A percentile compares a stretch with the other conserved stretches of the same genome.
phyloP scores from a whole-genome alignment of 208 protist species.

The Acanthamoeba lugdunensis region DNA sequence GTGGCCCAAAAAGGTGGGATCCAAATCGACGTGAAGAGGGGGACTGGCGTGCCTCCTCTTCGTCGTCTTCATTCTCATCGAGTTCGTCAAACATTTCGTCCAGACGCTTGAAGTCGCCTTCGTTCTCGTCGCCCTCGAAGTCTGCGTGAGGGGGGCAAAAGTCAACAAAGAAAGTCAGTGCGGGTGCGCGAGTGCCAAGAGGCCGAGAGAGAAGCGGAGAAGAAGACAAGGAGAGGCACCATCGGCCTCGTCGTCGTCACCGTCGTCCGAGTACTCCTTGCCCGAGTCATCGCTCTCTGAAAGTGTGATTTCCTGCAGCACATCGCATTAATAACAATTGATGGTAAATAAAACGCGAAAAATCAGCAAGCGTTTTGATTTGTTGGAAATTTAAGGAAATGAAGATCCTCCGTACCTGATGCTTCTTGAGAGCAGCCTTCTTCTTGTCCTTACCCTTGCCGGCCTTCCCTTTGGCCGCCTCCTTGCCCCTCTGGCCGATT shows the following conservation, averaged over 20 bases:
- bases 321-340: not conserved
- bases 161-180: not conserved
- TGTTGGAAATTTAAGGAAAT: not conserved
- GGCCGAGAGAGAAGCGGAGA: not conserved
- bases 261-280: not conserved
- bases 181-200: not conserved
- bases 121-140: constrained; percentile 31
- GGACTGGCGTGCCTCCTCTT: not conserved
- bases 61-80: constrained; percentile 20
- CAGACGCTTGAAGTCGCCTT: constrained; percentile 42
- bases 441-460: not conserved
- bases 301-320: constrained; percentile 22
- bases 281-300: constrained; percentile 46
- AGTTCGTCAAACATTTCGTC: constrained; percentile 68
- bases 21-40: not conserved
- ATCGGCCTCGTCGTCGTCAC: not conserved
- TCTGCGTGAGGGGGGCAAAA: not conserved
- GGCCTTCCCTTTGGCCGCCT: not conserved
- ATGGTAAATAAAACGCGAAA: not conserved
- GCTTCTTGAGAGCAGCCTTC: not conserved
- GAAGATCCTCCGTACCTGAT: not conserved
- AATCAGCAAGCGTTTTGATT: not conserved
- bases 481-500: not conserved
- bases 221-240: not conserved
- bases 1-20: not conserved